Conservation (phyloP, 352 stramenopile species). For the Phytopythium vexans region DNA sequence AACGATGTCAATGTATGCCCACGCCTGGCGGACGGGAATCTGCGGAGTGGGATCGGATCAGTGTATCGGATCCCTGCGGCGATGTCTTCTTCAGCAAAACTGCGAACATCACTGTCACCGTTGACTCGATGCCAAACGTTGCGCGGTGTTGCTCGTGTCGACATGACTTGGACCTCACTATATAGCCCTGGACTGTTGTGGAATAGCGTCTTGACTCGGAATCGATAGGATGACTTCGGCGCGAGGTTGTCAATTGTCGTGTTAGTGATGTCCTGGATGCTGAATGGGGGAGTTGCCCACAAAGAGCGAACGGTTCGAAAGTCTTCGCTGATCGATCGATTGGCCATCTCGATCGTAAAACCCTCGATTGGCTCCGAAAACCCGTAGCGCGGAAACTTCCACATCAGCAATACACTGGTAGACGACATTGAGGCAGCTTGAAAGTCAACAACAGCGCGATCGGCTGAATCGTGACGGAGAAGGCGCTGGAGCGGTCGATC, state of each 20-base stretch:
- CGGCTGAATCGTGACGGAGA: constrained; percentile 9
- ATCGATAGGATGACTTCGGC: constrained; percentile 37
- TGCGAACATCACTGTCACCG: constrained; percentile 23
- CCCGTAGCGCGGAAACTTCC: constrained; percentile 31
- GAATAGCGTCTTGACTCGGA: constrained; percentile 51
- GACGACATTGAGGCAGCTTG: constrained; percentile 19
- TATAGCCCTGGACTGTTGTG: constrained; percentile 31
- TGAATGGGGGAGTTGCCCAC: not conserved
- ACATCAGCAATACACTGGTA: constrained; percentile 33
- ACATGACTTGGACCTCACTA: constrained; percentile 27
- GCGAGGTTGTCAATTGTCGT: constrained; percentile 22
- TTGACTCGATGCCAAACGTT: constrained; percentile 42
- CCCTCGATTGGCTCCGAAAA: constrained; percentile 40
- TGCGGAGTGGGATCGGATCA: constrained; percentile 23
- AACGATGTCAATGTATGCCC: constrained; percentile 56
- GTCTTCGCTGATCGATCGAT: constrained; percentile 50
- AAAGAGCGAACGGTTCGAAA: constrained; percentile 43
- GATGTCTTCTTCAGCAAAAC: constrained; percentile 27
- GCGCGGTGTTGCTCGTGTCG: constrained; percentile 23
- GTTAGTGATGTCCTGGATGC: constrained; percentile 3
- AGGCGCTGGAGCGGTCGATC: constrained; percentile 9
- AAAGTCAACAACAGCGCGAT: constrained; percentile 26
- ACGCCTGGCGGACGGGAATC: constrained; percentile 48
- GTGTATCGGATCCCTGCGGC: constrained; percentile 27
- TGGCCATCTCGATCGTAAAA: constrained; percentile 61